A percentile compares a stretch with the other conserved stretches of the same genome.
phyloP scores from a whole-genome alignment of 495 filamentous ascomycete genomes.

The Chaetomium tenue region DNA sequence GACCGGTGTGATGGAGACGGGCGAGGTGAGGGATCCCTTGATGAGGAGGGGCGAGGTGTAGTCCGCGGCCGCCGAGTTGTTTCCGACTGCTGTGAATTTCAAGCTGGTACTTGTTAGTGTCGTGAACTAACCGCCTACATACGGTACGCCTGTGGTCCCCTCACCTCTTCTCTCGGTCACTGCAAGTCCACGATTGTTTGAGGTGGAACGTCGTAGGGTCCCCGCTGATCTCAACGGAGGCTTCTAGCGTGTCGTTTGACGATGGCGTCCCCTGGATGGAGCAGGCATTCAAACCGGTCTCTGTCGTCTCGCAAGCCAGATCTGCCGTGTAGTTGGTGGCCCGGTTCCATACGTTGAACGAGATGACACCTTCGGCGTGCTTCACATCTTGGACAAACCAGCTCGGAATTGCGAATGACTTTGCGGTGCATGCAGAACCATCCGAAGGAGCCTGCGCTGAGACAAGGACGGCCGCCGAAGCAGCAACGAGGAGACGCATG shows the following conservation, averaged over 20 bases:
- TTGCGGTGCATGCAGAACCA: constrained; percentile 24
- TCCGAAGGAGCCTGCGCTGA: constrained; percentile 9
- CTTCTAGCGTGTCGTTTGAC: not conserved
- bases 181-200: constrained; percentile 28
- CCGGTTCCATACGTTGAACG: constrained; percentile 35
- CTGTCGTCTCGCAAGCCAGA: constrained; percentile 17
- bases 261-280: not conserved
- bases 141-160: not conserved
- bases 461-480: constrained; percentile 14
- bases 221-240: constrained; percentile 2
- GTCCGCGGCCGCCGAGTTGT: constrained; percentile 5
- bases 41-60: constrained; percentile 24
- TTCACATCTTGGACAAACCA: constrained; percentile 26
- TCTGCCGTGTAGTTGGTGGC: constrained; percentile 31
- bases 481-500: constrained; percentile 1
- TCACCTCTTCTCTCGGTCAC: constrained; percentile 17
- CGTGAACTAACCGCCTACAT: not conserved
- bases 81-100: constrained; percentile 24
- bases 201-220: constrained; percentile 10
- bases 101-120: constrained; percentile 7
- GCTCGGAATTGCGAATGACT: constrained; percentile 30
- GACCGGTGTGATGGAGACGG: constrained; percentile 28
- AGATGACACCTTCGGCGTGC: constrained; percentile 8
- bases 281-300: constrained; percentile 18
- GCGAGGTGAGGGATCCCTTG: constrained; percentile 23